A percentile compares a stretch with the other conserved stretches of the same genome.
Conservation (phyloP, 73 alveolate genomes). For the Paraurostyla sp. region DNA sequence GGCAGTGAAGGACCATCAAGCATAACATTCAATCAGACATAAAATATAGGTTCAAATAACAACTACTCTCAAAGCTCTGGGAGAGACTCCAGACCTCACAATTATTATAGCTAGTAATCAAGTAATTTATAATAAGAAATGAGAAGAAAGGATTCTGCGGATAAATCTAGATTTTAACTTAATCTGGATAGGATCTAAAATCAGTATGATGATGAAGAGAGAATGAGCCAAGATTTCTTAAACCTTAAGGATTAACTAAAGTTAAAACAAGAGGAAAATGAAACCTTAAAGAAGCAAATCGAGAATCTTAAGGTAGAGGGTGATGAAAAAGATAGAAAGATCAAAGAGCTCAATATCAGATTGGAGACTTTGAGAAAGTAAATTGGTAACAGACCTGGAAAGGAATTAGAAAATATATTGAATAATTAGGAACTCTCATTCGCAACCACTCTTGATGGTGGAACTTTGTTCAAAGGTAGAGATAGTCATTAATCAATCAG, state of each 20-base stretch:
- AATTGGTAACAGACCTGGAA: background rate
- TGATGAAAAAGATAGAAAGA: slow-evolving; percentile 44
- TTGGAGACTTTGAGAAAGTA: slow-evolving; percentile 2
- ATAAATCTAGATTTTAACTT: too few relatives aligned
- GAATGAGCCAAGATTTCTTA: background rate
- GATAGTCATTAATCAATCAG: background rate
- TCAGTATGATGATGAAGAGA: background rate
- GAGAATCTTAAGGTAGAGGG: background rate
- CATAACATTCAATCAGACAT: background rate
- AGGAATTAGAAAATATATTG: background rate
- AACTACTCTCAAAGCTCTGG: background rate
- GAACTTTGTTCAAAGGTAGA: background rate
- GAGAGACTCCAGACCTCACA: background rate
- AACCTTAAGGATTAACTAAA: background rate
- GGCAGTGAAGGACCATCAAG: background rate
- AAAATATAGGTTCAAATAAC: background rate
- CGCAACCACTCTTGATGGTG: slow-evolving; percentile 1
- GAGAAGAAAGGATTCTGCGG: too few relatives aligned
- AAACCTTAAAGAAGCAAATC: background rate
- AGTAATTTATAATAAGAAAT: too few relatives aligned
- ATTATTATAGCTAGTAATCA: too few relatives aligned
- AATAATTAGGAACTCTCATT: slow-evolving; percentile 11
- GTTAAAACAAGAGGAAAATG: slow-evolving; percentile 21
- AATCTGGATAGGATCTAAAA: background rate
- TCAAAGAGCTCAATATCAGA: slow-evolving; percentile 25